Base-by-base conservation (phyloP, 2,329 filamentous ascomycete species). In the Pyricularia grisea region DNA sequence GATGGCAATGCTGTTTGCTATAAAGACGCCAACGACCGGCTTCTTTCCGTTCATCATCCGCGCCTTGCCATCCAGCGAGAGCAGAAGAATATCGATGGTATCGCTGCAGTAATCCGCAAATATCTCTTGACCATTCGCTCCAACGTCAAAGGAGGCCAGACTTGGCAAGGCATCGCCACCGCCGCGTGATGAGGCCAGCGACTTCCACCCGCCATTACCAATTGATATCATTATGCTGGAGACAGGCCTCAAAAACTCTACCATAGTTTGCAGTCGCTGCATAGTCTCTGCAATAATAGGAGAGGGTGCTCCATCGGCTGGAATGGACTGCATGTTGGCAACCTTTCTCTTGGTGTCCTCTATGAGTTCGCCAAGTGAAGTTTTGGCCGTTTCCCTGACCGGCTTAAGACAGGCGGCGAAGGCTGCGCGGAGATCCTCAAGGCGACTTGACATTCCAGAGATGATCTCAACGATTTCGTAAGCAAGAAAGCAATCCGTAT, bases 381-480 rank as follows among this genome's bases (percentile, higher is more conserved):
- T 85, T 77, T 97, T 97, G 58, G 92, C 94, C 0, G 94, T 98
- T 76, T 97, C 94, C 25, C 94, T 88, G 12, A 98, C 87, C 0
- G 95, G 95, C 74, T 95, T 93, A 17, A 98, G 82, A 10, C 93
- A 92, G 68, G 96, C 92, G 5, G 92, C 90, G 67, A 99, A 87
- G 6, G 92, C 87, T 33, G 87, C 83, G 77, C 97, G 97, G 70
- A 97, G 84, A 75, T 97, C 93, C 72, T 97, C 94, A 4, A 99
- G 82, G 58, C 90, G 89, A 69, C 89, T 90, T 2, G 93, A 93
- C 66, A 97, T 84, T 14, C 86, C 86, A 0, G 92, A 92, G 65
- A 98, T 88, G 70, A 97, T 92, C 74, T 97, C 94, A 36, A 96
- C 92, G 36, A 98, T 92, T 77, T 99, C 95, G 77, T 97, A 99